phyloP scores from a whole-genome alignment of 2,329 filamentous ascomycete genomes.

The Colletotrichum sidae region DNA sequence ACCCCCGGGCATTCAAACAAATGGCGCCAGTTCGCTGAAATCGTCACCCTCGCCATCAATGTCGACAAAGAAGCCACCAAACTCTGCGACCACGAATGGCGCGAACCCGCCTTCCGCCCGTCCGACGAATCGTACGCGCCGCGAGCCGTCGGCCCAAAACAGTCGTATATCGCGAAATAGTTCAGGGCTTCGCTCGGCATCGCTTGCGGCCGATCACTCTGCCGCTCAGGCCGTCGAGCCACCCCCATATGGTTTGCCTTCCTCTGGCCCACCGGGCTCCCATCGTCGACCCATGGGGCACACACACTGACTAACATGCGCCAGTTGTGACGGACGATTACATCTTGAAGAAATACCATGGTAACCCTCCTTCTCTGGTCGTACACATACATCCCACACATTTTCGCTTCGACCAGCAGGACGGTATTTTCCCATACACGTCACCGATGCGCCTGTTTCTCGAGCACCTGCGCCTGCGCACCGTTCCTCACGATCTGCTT shows the following conservation, averaged over 20 bases:
- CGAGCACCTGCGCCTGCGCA: constrained; percentile 80
- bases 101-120: constrained; percentile 57
- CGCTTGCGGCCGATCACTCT: constrained; percentile 56
- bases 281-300: not conserved
- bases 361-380: constrained; percentile 83
- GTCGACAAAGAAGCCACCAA: constrained; percentile 65
- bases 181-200: constrained; percentile 61
- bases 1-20: constrained; percentile 74
- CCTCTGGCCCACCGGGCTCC: not conserved
- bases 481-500: constrained; percentile 89
- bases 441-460: constrained; percentile 88
- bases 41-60: constrained; percentile 71
- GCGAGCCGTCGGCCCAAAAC: constrained; percentile 62
- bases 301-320: constrained; percentile 31
- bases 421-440: constrained; percentile 91
- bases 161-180: constrained; percentile 64
- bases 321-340: constrained; percentile 79
- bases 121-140: constrained; percentile 68
- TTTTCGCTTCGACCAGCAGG: constrained; percentile 93
- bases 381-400: constrained; percentile 87
- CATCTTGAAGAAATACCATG: constrained; percentile 83
- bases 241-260: constrained; percentile 63
- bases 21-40: constrained; percentile 67
- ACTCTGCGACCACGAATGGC: constrained; percentile 53
- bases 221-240: constrained; percentile 54